Evolutionary conservation across 2,329 filamentous ascomycete genomes (phyloP).

Genomic region (Chalara sp.): DNA sequence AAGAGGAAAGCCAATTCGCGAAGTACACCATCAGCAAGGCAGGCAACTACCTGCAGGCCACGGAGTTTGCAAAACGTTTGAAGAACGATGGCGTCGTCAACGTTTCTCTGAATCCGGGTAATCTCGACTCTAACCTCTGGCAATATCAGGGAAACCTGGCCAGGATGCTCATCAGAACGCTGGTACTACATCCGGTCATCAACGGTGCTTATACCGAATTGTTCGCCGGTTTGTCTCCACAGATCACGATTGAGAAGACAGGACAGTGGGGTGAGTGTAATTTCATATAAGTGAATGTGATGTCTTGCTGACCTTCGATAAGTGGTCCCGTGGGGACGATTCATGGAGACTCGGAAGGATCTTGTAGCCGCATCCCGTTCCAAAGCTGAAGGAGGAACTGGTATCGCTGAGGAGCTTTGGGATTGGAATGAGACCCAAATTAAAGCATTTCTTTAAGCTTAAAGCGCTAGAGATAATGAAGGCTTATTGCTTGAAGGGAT

Average conservation of each 20-base stretch:
- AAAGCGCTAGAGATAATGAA: no score
- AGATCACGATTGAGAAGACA: conserved; percentile 10
- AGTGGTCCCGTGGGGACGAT: conserved; percentile 41
- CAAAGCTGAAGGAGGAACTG: conserved; percentile 30
- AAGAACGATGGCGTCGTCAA: conserved; percentile 12
- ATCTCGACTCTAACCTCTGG: conserved; percentile 7
- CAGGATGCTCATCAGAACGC: background rate
- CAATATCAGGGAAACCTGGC: background rate
- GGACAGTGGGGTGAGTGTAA: conserved; percentile 11
- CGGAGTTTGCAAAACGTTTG: conserved; percentile 11
- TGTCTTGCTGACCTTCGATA: background rate
- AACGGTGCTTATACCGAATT: conserved; percentile 12
- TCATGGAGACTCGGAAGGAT: conserved; percentile 26
- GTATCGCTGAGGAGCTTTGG: conserved; percentile 33
- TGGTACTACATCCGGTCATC: conserved; percentile 7
- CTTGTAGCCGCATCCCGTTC: conserved; percentile 24
- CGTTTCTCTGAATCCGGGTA: conserved; percentile 14
- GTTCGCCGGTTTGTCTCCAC: conserved; percentile 12
- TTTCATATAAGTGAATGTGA: background rate
- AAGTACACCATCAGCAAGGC: conserved; percentile 13
- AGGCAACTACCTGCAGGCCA: conserved; percentile 8
- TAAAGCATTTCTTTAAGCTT: conserved; percentile 19
- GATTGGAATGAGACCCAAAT: conserved; percentile 35
- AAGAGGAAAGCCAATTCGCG: background rate
- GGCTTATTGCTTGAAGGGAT: no score